Base-by-base conservation (phyloP, 306 rosid species). In the Prinsepia uniflora region DNA sequence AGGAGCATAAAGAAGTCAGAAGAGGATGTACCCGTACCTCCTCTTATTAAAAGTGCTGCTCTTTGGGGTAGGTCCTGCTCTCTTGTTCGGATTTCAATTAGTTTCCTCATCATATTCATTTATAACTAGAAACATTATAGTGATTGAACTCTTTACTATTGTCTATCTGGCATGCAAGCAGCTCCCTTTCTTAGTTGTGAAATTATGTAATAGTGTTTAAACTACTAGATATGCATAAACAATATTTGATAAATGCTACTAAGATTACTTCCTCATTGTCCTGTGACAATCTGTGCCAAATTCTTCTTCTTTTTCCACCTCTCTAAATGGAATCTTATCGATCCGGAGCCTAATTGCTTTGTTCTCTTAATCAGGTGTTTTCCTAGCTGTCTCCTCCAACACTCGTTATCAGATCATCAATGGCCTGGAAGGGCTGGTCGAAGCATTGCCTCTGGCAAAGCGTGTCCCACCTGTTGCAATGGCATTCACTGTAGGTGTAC, bases 371-470 rank as follows among this genome's bases (percentile, higher is more conserved):
- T 57, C 92, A 94, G 99, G 96, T 65, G 83, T 94, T 45, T 94
- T 94, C 54, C 96, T 94, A 69, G 96, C 95, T 5, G 85, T 94
- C 8, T 94, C 99, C 34, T 94, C 99, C 79, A 94, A 94, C 80
- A 82, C 96, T 3, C 86, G 97, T 2, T 94, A 94, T 72, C 99
- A 94, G 79, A 81, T 94, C 5, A 70, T 89, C 69, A 91, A 94
- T 64, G 97, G 95, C 67, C 86, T 94, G 18, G 99, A 94, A 74
- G 55, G 77, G 49, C 10, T 89, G 62, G 97, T 94, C 6, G 99
- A 94, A 83, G 81, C 92, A 39, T 89, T 97, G 36, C 81, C 86
- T 0, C 12, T 87, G 81, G 96, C 90, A 11, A 91, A 87, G 86
- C 87, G 81, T 74, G 75, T 89, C 55, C 97, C 97, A 6, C 83